These are phyloP conservation scores for Gnaphalium uliginosum DNA, from an alignment of 129 eudicot genomes.

Conservation along the genomic window DNA sequence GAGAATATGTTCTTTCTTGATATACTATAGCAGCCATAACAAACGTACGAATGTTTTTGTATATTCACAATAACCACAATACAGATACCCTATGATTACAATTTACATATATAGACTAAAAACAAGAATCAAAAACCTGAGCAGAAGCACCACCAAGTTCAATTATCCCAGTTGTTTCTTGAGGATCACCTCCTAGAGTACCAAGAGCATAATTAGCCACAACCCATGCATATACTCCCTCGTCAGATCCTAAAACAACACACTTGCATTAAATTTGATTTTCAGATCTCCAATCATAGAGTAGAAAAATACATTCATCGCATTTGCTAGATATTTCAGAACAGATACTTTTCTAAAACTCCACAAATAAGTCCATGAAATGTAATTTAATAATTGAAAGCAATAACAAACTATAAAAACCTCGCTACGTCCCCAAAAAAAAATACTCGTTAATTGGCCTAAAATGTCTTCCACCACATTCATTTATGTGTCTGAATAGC, in stretches of 20 bases:
- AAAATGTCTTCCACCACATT: background rate
- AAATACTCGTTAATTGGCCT: background rate
- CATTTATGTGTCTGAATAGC: background rate
- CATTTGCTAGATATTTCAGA: slow-evolving; percentile 9
- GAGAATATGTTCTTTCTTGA: slow-evolving; percentile 11
- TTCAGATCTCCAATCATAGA: slow-evolving; percentile 2
- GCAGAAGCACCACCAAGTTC: slow-evolving; percentile 99
- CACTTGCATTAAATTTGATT: background rate
- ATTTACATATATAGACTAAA: background rate
- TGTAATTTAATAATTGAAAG: slow-evolving; percentile 1
- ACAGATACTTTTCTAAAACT: background rate
- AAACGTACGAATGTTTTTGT: background rate
- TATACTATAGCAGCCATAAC: slow-evolving; percentile 3
- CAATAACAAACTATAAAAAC: slow-evolving; percentile 13
- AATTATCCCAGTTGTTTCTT: slow-evolving; percentile 85
- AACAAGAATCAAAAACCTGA: slow-evolving; percentile 58
- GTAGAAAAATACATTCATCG: slow-evolving; percentile 5
- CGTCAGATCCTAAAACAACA: slow-evolving; percentile 71
- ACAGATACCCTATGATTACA: background rate
- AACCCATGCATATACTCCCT: slow-evolving; percentile 98
- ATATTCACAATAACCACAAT: background rate
- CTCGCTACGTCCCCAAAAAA: background rate
- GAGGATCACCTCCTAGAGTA: slow-evolving; percentile 85
- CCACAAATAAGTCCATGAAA: background rate
- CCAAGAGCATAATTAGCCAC: slow-evolving; percentile 99